These are phyloP conservation scores for Xylaria cubensis DNA, from an alignment of 495 filamentous ascomycete species.

Conservation along the genomic window DNA sequence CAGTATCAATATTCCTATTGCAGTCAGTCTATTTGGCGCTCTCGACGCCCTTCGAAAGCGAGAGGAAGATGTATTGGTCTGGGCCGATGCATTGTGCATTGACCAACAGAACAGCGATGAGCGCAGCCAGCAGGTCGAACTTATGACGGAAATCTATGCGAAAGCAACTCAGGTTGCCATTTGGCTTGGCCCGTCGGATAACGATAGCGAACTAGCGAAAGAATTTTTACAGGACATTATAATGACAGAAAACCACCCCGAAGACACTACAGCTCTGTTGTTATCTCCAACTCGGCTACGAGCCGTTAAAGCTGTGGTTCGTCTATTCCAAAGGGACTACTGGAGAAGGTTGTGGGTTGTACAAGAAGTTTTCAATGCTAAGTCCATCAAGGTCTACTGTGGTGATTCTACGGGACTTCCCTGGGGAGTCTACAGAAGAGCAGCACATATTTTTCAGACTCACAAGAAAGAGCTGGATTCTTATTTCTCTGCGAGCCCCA, in stretches of 20 bases:
- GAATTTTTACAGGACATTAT: not conserved
- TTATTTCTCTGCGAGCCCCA: not conserved
- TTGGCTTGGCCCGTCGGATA: slow-evolving; percentile 45
- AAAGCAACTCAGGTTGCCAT: slow-evolving; percentile 41
- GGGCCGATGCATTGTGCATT: slow-evolving; percentile 44
- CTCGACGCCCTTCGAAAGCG: slow-evolving; percentile 29
- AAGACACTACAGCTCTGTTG: not conserved
- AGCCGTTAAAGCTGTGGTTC: slow-evolving; percentile 31
- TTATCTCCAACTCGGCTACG: not conserved
- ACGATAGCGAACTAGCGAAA: slow-evolving; percentile 33
- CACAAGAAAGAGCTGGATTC: not conserved
- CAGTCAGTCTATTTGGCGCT: slow-evolving; percentile 31
- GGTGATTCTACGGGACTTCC: slow-evolving; percentile 26
- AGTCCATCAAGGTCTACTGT: slow-evolving; percentile 37
- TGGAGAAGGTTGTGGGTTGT: slow-evolving; percentile 44
- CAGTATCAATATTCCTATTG: slow-evolving; percentile 21
- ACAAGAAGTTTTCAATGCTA: slow-evolving; percentile 41
- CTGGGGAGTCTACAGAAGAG: slow-evolving; percentile 20
- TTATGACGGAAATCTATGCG: slow-evolving; percentile 45
- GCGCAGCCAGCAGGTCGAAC: slow-evolving; percentile 32
- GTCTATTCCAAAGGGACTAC: slow-evolving; percentile 43
- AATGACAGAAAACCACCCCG: not conserved
- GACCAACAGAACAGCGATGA: slow-evolving; percentile 35
- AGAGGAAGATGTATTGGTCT: slow-evolving; percentile 7
- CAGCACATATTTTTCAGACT: not conserved